A percentile compares a stretch with the other conserved stretches of the same genome.
Evolutionary conservation across 2,329 filamentous ascomycete species (phyloP).

Genomic region (Colletotrichum sp.): DNA sequence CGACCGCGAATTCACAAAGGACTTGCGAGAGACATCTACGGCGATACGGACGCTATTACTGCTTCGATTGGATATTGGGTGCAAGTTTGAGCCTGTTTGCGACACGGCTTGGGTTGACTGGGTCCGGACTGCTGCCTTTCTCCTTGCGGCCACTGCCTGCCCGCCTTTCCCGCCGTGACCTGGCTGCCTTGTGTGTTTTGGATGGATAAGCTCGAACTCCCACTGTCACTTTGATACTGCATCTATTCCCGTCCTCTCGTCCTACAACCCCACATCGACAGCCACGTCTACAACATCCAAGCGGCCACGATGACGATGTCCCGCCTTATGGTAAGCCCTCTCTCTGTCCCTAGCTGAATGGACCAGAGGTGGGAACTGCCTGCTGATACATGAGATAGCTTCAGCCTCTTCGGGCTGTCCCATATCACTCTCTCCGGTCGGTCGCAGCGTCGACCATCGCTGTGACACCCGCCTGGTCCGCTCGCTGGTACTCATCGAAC

Average conservation of each 20-base stretch:
- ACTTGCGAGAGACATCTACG: neutral
- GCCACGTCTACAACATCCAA: neutral
- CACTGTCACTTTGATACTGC: neutral
- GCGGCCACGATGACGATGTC: neutral
- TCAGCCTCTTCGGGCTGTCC: neutral
- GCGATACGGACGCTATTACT: neutral
- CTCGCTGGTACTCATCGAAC: neutral
- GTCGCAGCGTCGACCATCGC: neutral
- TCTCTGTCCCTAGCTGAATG: neutral
- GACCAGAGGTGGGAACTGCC: neutral
- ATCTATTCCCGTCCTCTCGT: neutral
- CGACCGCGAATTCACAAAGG: neutral
- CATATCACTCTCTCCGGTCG: neutral
- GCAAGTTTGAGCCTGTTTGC: constrained; percentile 1
- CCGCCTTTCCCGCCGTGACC: neutral
- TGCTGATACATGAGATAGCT: neutral
- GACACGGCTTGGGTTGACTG: neutral
- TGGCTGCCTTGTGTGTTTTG: neutral
- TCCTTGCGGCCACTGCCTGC: neutral
- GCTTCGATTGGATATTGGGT: neutral
- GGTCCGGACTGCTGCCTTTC: neutral
- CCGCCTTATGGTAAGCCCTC: constrained; percentile 1
- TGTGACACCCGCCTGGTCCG: neutral
- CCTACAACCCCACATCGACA: neutral
- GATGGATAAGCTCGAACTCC: neutral